phyloP scores from a whole-genome alignment of 805 yeast genomes.

The Naumovozyma dairenensis region DNA sequence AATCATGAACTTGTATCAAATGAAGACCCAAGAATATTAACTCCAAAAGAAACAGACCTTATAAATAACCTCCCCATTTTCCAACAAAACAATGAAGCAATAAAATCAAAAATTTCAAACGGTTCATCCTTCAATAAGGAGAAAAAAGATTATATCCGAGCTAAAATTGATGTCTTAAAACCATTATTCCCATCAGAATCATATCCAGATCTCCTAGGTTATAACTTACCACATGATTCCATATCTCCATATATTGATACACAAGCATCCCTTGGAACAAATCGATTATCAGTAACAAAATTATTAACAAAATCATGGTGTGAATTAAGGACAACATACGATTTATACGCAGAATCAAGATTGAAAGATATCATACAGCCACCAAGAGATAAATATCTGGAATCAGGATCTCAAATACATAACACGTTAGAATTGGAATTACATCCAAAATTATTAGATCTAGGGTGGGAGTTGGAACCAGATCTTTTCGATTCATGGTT shows the following conservation, averaged over 20 bases:
- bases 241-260: slow-evolving; percentile 7
- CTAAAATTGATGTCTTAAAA: slow-evolving; percentile 12
- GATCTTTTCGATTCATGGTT: slow-evolving; percentile 30
- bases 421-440: slow-evolving; percentile 35
- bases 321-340: slow-evolving; percentile 49
- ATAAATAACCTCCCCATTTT: slow-evolving; percentile 11
- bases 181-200: slow-evolving; percentile 14
- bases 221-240: slow-evolving; percentile 15
- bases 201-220: slow-evolving; percentile 10
- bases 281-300: slow-evolving; percentile 40
- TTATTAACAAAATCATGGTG: slow-evolving; percentile 57
- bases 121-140: not conserved
- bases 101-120: not conserved
- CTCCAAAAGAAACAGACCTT: slow-evolving; percentile 7
- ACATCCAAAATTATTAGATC: slow-evolving; percentile 31
- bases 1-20: no score
- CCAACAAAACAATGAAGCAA: not conserved
- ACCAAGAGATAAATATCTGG: not conserved
- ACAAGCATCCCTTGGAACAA: not conserved
- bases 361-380: not conserved
- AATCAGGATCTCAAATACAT: slow-evolving; percentile 41
- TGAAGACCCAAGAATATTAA: slow-evolving; percentile 3
- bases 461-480: slow-evolving; percentile 12
- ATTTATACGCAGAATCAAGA: slow-evolving; percentile 35
- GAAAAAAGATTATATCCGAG: slow-evolving; percentile 10